Evolutionary conservation across 768 basidiomycete species (phyloP).

Genomic region (Pleurotus eryngii): DNA sequence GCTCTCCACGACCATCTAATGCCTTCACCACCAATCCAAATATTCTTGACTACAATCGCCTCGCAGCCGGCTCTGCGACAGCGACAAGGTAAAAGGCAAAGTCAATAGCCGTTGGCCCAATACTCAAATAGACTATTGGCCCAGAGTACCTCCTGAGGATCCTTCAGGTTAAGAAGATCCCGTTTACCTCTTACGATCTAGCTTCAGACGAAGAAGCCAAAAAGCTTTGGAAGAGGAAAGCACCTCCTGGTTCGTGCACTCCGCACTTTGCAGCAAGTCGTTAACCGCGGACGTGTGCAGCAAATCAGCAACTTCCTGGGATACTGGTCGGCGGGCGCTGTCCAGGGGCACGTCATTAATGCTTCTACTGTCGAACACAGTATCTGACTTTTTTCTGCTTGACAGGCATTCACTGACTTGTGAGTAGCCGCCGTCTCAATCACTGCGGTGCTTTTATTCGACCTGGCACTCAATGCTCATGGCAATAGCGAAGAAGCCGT

Average conservation of each 20-base stretch:
- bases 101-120: neutral
- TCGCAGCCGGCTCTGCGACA: conserved; percentile 75
- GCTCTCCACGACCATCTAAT: conserved; percentile 28
- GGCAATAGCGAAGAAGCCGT: conserved; percentile 75
- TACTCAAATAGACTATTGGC: neutral
- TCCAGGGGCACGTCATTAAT: conserved; percentile 59
- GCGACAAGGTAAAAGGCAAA: conserved; percentile 59
- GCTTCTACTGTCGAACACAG: conserved; percentile 8
- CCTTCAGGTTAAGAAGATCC: conserved; percentile 82
- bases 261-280: neutral
- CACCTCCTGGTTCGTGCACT: conserved; percentile 51
- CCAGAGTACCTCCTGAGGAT: conserved; percentile 79
- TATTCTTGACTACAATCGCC: conserved; percentile 87
- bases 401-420: conserved; percentile 72
- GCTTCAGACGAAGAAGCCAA: conserved; percentile 84
- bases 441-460: conserved; percentile 4
- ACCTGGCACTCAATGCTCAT: conserved; percentile 5
- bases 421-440: conserved; percentile 31
- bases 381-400: conserved; percentile 7
- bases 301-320: conserved; percentile 82
- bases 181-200: conserved; percentile 78
- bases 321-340: conserved; percentile 75
- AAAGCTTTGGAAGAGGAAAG: conserved; percentile 76
- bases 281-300: conserved; percentile 30
- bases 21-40: conserved; percentile 80